Percentiles rank a stretch among this genome's conserved stretches.
Conservation (phyloP, 345 rosid species). For the Citrus unshiu region DNA sequence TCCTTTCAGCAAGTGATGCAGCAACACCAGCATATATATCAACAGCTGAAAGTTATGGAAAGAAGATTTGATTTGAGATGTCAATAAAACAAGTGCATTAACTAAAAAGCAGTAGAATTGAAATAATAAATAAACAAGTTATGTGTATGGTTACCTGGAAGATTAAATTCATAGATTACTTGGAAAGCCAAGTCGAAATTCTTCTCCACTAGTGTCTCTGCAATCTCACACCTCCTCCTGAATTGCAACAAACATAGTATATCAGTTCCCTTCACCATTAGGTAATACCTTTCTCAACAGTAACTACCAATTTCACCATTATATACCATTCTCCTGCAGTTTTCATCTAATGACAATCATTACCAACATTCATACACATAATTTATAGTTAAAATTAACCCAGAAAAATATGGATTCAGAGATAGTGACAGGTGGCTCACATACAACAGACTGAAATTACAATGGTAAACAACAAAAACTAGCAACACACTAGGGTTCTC, state of each 20-base stretch:
- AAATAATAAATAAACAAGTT: neutral
- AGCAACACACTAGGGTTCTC: neutral
- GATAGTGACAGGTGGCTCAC: neutral
- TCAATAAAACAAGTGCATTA: conserved; percentile 1
- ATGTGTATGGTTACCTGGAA: conserved; percentile 56
- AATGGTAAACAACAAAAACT: neutral
- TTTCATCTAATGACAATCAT: neutral
- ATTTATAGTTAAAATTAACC: too few species aligned
- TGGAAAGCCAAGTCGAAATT: conserved; percentile 92
- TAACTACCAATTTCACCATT: neutral
- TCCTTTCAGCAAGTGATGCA: conserved; percentile 90
- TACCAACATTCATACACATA: neutral
- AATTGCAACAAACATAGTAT: conserved; percentile 23
- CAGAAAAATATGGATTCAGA: too few species aligned
- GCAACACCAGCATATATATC: conserved; percentile 98
- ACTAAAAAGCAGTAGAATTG: neutral
- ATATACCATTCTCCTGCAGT: neutral
- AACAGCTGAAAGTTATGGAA: conserved; percentile 54
- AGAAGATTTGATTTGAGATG: conserved; percentile 5
- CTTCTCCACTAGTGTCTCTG: conserved; percentile 87
- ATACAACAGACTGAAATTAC: neutral
- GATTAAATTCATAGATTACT: conserved; percentile 82
- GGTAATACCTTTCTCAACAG: neutral
- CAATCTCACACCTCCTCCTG: conserved; percentile 90
- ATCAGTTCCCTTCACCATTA: conserved; percentile 10